A percentile compares a stretch with the other conserved stretches of the same genome.
Evolutionary conservation across 2,329 filamentous ascomycete genomes (phyloP).

Genomic region (Penicillium vulpinum): DNA sequence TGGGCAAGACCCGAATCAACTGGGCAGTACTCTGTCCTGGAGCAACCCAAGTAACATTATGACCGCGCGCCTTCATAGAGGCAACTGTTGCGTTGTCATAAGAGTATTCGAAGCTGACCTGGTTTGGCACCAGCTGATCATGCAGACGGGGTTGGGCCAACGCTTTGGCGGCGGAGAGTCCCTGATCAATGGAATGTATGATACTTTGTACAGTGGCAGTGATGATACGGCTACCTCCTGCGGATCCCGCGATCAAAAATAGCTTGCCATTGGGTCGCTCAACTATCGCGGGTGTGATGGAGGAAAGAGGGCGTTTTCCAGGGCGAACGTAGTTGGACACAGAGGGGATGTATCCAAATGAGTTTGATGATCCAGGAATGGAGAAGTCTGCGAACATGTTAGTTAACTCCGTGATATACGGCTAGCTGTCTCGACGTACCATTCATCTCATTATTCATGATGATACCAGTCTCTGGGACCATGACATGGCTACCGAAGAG

Average conservation of each 20-base stretch:
- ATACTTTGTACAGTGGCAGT: constrained; percentile 74
- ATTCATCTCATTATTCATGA: constrained; percentile 67
- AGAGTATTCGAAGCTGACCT: constrained; percentile 64
- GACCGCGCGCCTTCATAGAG: constrained; percentile 64
- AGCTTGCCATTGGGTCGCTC: constrained; percentile 66
- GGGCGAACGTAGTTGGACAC: constrained; percentile 79
- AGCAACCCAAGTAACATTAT: constrained; percentile 70
- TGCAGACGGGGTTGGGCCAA: constrained; percentile 70
- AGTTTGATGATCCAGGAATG: constrained; percentile 73
- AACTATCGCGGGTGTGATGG: constrained; percentile 76
- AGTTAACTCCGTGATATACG: not conserved
- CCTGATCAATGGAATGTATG: constrained; percentile 69
- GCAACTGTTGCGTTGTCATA: constrained; percentile 67
- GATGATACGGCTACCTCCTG: constrained; percentile 81
- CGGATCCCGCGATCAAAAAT: constrained; percentile 70
- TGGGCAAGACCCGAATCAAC: constrained; percentile 59
- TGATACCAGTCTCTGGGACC: constrained; percentile 78
- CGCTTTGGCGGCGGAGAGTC: constrained; percentile 61
- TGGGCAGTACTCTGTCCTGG: constrained; percentile 69
- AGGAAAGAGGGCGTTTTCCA: constrained; percentile 78
- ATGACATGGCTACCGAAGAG: constrained; percentile 79
- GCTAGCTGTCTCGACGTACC: constrained; percentile 45
- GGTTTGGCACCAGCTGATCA: constrained; percentile 77
- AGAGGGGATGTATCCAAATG: constrained; percentile 81
- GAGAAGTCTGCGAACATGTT: constrained; percentile 71